These are phyloP conservation scores for Boletus reticuloceps DNA, from an alignment of 768 basidiomycete species.

Conservation along the genomic window DNA sequence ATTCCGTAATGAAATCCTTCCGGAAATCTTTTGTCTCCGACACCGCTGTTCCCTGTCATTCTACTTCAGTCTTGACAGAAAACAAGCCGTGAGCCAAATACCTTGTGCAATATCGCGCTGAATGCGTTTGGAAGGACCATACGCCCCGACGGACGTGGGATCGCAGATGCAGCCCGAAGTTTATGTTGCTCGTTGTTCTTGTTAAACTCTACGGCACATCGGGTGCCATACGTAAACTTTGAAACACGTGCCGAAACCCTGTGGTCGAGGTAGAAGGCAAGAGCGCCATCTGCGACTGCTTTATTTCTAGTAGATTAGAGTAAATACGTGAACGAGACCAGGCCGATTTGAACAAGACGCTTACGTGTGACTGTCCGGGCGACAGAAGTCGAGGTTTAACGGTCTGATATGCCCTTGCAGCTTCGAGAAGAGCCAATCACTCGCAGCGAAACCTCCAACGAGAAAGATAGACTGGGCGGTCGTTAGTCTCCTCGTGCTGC, in stretches of 20 bases:
- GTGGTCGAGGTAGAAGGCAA: conserved; percentile 44
- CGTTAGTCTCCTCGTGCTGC: conserved; percentile 1
- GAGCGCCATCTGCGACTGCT: conserved; percentile 45
- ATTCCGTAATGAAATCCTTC: conserved; percentile 32
- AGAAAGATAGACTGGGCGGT: conserved; percentile 34
- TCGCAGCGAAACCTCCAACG: conserved; percentile 46
- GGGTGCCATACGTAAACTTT: conserved; percentile 39
- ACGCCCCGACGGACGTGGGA: conserved; percentile 33
- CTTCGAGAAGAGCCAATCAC: conserved; percentile 39
- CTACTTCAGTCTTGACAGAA: neutral
- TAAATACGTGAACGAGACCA: neutral
- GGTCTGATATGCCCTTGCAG: conserved; percentile 33
- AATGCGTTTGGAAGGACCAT: conserved; percentile 33
- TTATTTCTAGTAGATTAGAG: conserved; percentile 36
- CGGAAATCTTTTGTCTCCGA: conserved; percentile 32
- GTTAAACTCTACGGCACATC: conserved; percentile 30
- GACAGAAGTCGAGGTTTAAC: conserved; percentile 39
- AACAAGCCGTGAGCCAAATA: neutral
- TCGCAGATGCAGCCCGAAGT: conserved; percentile 23
- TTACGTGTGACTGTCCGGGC: conserved; percentile 53
- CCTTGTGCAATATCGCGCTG: conserved; percentile 30
- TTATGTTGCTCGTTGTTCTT: conserved; percentile 29
- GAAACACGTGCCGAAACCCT: conserved; percentile 38
- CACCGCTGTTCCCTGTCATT: conserved; percentile 24
- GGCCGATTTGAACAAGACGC: conserved; percentile 1